Evolutionary conservation across 2,329 filamentous ascomycete genomes (phyloP), one percentile per base, ranked within the genome.

Genomic region (Graphiopsis chlorocephala): DNA sequence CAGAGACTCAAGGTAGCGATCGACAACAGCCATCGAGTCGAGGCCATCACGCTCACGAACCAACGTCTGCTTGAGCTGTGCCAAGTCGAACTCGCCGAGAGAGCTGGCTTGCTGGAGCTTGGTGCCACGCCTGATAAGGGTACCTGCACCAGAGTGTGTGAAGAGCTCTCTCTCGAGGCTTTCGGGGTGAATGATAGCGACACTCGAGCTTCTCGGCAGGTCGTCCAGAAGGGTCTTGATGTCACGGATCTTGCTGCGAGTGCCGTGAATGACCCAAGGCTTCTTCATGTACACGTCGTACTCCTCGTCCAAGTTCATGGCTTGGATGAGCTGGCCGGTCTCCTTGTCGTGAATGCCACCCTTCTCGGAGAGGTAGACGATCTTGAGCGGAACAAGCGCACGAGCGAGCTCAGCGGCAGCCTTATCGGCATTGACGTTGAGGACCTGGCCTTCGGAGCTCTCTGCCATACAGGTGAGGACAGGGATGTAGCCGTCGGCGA

Each of bases 291-390:
- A 85, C 74, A 91, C 85, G 65, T 96, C 92, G 74, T 91, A 98
- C 80, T 99, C 95, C 79, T 96, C 93, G 75, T 99, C 95, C 65
- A 99, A 84, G 81, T 98, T 98, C 80, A 98, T 98, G 66, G 90
- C 91, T 6, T 94, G 97, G 74, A 98, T 98, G 82, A 97, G 96
- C 82, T 94, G 90, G 65, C 90, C 90, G n/a, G 89, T 91, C 68
- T 96, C 91, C 66, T 93, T 93, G 76, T 98, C 92, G 80, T 97
- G 96, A 35, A 99, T 82, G 8, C 94, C 95, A 58, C 95, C 95
- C 85, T 98, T 98, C 82, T 99, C 95, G 5, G 93, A 96, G n/a
- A 98, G 85, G 77, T 97, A 99, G 66, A 99, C 93, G 67, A 98
- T 94, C 87, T 99, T 99, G 73, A 98, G 82, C 28, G 95, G 95